These are phyloP conservation scores for Crithidia expoeki DNA, from an alignment of 208 protist species.

Conservation along the genomic window DNA sequence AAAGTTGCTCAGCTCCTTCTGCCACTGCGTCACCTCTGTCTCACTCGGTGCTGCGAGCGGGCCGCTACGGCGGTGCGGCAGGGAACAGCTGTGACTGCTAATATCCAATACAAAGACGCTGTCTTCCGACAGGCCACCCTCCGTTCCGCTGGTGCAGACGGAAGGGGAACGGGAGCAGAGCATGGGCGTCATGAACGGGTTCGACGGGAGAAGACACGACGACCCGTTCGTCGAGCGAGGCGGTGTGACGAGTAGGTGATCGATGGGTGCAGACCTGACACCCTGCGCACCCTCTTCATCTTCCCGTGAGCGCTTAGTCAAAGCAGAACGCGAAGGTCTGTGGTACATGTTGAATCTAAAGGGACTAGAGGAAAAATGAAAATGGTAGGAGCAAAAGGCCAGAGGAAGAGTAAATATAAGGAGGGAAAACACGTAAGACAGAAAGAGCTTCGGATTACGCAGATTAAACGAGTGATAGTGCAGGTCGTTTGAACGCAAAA, in stretches of 20 bases:
- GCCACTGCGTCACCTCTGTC: constrained; percentile 42
- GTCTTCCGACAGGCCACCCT: constrained; percentile 48
- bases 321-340: neutral
- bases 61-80: constrained; percentile 13
- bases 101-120: constrained; percentile 46
- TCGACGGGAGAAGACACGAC: constrained; percentile 24
- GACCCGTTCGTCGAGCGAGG: constrained; percentile 26
- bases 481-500: too few species aligned
- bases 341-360: constrained; percentile 11
- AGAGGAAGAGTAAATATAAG: neutral
- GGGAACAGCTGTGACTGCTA: constrained; percentile 22
- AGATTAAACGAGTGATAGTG: too few species aligned
- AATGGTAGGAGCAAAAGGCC: neutral
- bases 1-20: constrained; percentile 49
- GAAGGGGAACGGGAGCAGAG: constrained; percentile 38
- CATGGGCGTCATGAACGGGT: constrained; percentile 34
- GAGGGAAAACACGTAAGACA: too few species aligned
- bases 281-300: constrained; percentile 2
- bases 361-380: constrained; percentile 1
- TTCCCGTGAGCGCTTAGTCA: constrained; percentile 25
- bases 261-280: neutral
- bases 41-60: constrained; percentile 27
- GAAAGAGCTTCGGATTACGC: too few species aligned
- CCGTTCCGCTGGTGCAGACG: constrained; percentile 40
- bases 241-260: constrained; percentile 37